These are phyloP conservation scores for Tephrocybe sp. DNA, from an alignment of 768 basidiomycete genomes.

Conservation along the genomic window DNA sequence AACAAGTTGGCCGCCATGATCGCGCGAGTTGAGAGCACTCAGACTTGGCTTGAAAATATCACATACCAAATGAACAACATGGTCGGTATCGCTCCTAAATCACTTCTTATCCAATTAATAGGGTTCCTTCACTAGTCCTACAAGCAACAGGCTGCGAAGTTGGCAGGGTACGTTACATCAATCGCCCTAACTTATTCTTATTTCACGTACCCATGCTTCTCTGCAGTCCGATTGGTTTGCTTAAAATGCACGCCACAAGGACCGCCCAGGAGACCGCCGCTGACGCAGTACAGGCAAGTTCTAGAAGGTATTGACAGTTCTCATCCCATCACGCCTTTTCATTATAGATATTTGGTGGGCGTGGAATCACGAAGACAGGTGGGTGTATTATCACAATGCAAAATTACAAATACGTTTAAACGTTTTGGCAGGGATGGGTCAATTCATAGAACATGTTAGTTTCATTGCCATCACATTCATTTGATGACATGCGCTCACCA, in stretches of 20 bases:
- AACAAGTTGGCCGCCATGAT: conserved; percentile 86
- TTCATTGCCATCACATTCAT: not conserved
- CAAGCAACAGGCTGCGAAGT: conserved; percentile 69
- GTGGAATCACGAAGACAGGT: conserved; percentile 82
- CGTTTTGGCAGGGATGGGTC: conserved; percentile 48
- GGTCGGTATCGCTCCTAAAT: conserved; percentile 28
- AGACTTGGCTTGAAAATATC: conserved; percentile 80
- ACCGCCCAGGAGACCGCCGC: conserved; percentile 63
- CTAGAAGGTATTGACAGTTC: not conserved
- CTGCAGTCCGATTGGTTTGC: conserved; percentile 59
- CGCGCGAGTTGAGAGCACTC: conserved; percentile 57
- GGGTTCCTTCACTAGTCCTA: conserved; percentile 40
- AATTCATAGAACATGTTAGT: conserved; percentile 63
- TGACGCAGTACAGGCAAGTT: conserved; percentile 59
- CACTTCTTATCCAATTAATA: conserved; percentile 2
- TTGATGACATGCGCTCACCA: conserved; percentile 16
- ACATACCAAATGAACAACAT: conserved; percentile 88
- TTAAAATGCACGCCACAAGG: conserved; percentile 67
- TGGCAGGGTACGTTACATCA: conserved; percentile 57
- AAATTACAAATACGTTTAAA: conserved; percentile 2
- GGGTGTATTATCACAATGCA: conserved; percentile 30
- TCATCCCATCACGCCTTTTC: conserved; percentile 2
- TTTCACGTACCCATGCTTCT: conserved; percentile 1
- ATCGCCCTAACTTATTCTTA: not conserved
- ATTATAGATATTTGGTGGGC: conserved; percentile 73